Conservation (phyloP, 768 basidiomycete genomes). For the Leccinellum luteum region DNA sequence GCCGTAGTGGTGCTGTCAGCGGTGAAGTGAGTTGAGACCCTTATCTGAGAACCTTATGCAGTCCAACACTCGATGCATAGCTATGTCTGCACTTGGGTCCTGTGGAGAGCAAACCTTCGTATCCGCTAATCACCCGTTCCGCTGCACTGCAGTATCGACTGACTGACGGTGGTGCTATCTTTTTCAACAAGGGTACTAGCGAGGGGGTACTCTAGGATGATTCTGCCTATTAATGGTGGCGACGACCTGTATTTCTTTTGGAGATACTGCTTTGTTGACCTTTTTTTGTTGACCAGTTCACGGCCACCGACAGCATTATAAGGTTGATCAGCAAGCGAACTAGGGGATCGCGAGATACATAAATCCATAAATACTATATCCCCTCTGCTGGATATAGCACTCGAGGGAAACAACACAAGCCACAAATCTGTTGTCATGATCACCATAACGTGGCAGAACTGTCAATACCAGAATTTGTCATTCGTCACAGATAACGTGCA, state of each 20-base stretch:
- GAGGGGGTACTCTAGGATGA: slow-evolving; percentile 53
- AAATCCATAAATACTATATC: background rate
- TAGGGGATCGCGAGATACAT: background rate
- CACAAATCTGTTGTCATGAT: background rate
- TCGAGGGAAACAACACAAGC: background rate
- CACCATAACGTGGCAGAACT: background rate
- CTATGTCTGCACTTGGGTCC: slow-evolving; percentile 62
- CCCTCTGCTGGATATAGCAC: background rate
- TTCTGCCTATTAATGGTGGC: background rate
- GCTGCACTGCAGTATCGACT: slow-evolving; percentile 69
- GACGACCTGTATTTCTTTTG: background rate
- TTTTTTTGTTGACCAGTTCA: background rate
- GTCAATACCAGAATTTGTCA: background rate
- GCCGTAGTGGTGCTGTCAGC: slow-evolving; percentile 72
- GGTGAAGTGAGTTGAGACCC: slow-evolving; percentile 54
- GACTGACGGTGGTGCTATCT: slow-evolving; percentile 60
- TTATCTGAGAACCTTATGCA: background rate
- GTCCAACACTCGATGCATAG: slow-evolving; percentile 33
- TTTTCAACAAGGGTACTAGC: slow-evolving; percentile 73
- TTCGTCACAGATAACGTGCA: slow-evolving; percentile 37
- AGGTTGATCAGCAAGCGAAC: background rate
- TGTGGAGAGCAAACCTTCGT: slow-evolving; percentile 28
- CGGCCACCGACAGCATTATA: background rate
- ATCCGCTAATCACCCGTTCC: slow-evolving; percentile 47
- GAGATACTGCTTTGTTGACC: background rate